Evolutionary conservation across 306 rosid species (phyloP).

Genomic region (Gastrolobium villosum): DNA sequence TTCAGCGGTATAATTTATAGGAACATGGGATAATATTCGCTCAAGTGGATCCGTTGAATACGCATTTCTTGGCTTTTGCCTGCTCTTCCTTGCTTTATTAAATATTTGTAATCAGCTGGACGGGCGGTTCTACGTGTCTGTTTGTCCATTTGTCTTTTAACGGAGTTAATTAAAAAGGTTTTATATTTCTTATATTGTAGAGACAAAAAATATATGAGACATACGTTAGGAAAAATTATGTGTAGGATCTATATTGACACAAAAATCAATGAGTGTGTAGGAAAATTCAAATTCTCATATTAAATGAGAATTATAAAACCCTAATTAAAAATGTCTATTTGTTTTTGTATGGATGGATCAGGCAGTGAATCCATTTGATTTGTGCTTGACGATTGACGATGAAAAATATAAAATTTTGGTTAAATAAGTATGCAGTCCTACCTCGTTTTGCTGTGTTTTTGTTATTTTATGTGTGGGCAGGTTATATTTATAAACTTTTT

Average conservation of each 20-base stretch:
- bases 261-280: too few species aligned
- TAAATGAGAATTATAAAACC: too few species aligned
- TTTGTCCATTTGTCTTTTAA: not conserved
- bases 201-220: too few species aligned
- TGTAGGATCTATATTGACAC: too few species aligned
- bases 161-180: not conserved
- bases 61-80: constrained; percentile 23
- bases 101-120: not conserved
- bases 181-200: too few species aligned
- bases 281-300: too few species aligned
- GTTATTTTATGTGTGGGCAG: not conserved
- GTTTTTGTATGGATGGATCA: not conserved
- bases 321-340: not conserved
- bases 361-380: constrained; percentile 3
- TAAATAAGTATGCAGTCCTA: not conserved
- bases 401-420: not conserved
- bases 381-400: not conserved
- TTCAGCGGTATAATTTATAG: not conserved
- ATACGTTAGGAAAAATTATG: too few species aligned
- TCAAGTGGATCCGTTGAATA: not conserved
- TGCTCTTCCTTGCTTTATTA: not conserved
- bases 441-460: not conserved
- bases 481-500: too few species aligned
- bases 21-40: constrained; percentile 7
- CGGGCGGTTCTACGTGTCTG: not conserved